A percentile compares a stretch with the other conserved stretches of the same genome.
Conservation (phyloP, 2,329 filamentous ascomycete species). For the Neurospora crassa region DNA sequence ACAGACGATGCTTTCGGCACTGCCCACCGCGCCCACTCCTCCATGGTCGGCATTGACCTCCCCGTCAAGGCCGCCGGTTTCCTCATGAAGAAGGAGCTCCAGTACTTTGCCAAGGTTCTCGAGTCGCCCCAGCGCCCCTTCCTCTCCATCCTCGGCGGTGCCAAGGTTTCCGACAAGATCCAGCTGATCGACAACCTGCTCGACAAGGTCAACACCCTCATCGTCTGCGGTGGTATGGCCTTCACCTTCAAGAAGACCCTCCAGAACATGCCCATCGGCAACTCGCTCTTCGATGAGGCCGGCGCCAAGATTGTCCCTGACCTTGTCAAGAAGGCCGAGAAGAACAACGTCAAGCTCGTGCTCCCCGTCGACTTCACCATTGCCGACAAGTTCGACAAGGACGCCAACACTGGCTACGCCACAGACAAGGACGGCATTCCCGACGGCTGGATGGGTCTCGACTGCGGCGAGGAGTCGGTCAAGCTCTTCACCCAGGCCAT, state of each 20-base stretch:
- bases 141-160: constrained; percentile 94
- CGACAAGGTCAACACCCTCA: constrained; percentile 92
- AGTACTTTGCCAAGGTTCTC: constrained; percentile 97
- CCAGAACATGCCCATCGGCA: constrained; percentile 79
- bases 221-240: constrained; percentile 96
- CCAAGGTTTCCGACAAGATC: constrained; percentile 99
- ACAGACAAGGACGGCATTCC: constrained; percentile 85
- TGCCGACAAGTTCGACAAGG: constrained; percentile 84
- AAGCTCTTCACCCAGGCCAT: constrained; percentile 86
- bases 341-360: constrained; percentile 90
- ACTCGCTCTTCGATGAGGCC: constrained; percentile 85
- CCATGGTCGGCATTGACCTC: constrained; percentile 94
- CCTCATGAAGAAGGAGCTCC: constrained; percentile 99
- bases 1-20: constrained; percentile 96
- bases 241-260: constrained; percentile 99
- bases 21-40: constrained; percentile 95
- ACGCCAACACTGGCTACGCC: constrained; percentile 72
- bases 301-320: constrained; percentile 84
- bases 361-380: constrained; percentile 93
- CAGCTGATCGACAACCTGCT: constrained; percentile 98
- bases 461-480: constrained; percentile 83
- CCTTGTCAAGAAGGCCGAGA: constrained; percentile 91
- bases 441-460: constrained; percentile 96
- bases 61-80: constrained; percentile 96
- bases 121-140: constrained; percentile 91